Evolutionary conservation across 495 filamentous ascomycete genomes (phyloP), one percentile per base, ranked within the genome.

Genomic region (Lasiosphaeria ovina): DNA sequence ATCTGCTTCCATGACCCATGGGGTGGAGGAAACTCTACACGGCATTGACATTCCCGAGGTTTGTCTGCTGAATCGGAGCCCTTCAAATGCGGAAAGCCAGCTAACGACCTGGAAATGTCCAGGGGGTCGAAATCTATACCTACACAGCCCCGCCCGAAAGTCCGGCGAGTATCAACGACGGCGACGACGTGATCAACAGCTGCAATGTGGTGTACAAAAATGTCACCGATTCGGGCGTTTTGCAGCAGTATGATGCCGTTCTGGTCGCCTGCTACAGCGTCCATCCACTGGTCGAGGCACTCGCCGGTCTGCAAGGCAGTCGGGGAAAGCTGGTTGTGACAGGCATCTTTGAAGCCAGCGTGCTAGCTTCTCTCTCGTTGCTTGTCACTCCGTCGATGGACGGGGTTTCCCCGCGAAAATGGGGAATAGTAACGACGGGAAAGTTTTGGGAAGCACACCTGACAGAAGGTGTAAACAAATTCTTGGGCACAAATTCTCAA

Each of bases 401-500:
- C 17, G 51, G 48, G 6, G 58, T n/a, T 4, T 33, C 70, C 58
- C 60, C 74, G 16, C 73, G 84, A 45, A 85, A 81, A 44, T 97
- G 95, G 76, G 94, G 93, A 10, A 95, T 98, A 62, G 87, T 98
- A 2, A 91, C 87, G 3, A 97, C 93, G 0, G 94, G 94, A 0
- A 85, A 83, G 55, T 85, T 83, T 58, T 98, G 93, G 93, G 87
- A 92, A 64, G 68, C 73, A 3, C 81, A 94, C 16, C 77, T 97
- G 34, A 79, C 76, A 2, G 70, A 77, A 0, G 91, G 87, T 0
- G 85, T 93, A 0, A 69, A 74, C 55, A 65, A 61, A 0, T 88
- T 81, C 57, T 73, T 87, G 17, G 88, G 79, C 32, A 56, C 38
- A 67, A 66, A 66, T 55, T 61, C 59, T 17, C 50, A 53, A 8